Percentiles rank a stretch among this genome's conserved stretches.
These are phyloP conservation scores for Austroboletus novae-zelandiae DNA, from an alignment of 1,284 basidiomycete genomes.

Conservation along the genomic window DNA sequence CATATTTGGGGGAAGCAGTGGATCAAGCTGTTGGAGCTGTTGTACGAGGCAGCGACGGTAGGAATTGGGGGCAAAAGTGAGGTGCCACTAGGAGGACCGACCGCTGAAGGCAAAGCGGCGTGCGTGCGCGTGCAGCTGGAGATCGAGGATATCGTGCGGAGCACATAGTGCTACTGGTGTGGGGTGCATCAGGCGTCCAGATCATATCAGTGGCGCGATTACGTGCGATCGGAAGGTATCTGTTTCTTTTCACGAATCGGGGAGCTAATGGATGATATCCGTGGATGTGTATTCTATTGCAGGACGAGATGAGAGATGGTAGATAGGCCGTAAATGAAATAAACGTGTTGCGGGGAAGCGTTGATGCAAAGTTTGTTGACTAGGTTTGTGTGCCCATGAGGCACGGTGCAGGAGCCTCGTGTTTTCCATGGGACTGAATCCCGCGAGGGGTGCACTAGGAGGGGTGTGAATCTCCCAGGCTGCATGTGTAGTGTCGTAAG, in stretches of 20 bases:
- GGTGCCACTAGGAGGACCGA: conserved; percentile 49
- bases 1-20: conserved; percentile 76
- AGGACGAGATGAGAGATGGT: conserved; percentile 9
- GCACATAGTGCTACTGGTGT: conserved; percentile 16
- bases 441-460: conserved; percentile 5
- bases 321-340: conserved; percentile 23
- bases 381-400: conserved; percentile 10
- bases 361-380: conserved; percentile 15
- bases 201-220: conserved; percentile 1
- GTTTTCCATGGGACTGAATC: conserved; percentile 5
- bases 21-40: conserved; percentile 67
- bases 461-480: conserved; percentile 5
- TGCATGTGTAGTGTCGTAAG: too few relatives aligned
- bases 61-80: conserved; percentile 41
- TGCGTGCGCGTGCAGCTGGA: conserved; percentile 60
- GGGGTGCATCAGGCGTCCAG: background rate
- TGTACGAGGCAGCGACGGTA: conserved; percentile 61
- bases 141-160: conserved; percentile 59
- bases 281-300: too few relatives aligned
- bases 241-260: conserved; percentile 2
- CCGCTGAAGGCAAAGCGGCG: conserved; percentile 57
- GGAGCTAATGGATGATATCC: background rate
- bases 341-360: conserved; percentile 28
- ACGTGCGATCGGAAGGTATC: conserved; percentile 15
- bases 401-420: conserved; percentile 20